Conservation (phyloP, 768 basidiomycete genomes). For the Mycena capillaripes region DNA sequence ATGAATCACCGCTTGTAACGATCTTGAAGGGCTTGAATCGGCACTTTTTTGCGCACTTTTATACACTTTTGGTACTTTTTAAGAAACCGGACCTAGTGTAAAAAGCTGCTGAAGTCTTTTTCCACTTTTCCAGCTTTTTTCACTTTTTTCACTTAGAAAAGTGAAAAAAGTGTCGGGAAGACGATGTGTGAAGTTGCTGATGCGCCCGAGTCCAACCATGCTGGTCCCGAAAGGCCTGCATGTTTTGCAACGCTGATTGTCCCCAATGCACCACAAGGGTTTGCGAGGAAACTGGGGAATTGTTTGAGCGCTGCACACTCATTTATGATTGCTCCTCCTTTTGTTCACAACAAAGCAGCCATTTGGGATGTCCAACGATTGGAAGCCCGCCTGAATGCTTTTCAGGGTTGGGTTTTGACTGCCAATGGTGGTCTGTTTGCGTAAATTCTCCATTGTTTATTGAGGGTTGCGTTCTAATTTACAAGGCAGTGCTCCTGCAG, state of each 20-base stretch:
- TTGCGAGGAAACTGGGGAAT: neutral
- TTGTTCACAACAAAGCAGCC: neutral
- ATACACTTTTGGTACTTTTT: too few relatives aligned
- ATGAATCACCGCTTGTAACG: too few relatives aligned
- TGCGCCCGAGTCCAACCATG: neutral
- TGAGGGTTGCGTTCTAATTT: neutral
- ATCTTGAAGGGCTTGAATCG: too few relatives aligned
- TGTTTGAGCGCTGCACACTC: neutral
- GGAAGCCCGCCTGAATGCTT: neutral
- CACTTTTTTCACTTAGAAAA: too few relatives aligned
- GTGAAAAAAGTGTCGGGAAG: too few relatives aligned
- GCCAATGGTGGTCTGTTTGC: neutral
- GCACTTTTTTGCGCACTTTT: too few relatives aligned
- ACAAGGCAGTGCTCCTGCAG: neutral
- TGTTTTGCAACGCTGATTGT: too few relatives aligned
- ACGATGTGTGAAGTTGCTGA: too few relatives aligned
- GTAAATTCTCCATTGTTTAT: neutral
- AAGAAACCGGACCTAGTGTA: too few relatives aligned
- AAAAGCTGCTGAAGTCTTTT: too few relatives aligned
- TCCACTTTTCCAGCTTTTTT: too few relatives aligned
- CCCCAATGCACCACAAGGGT: neutral
- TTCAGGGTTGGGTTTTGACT: neutral
- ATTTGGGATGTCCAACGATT: neutral
- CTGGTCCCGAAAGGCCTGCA: too few relatives aligned
- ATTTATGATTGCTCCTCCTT: neutral